Conservation (phyloP, 331 rosid species). For the Acacia concinna region DNA sequence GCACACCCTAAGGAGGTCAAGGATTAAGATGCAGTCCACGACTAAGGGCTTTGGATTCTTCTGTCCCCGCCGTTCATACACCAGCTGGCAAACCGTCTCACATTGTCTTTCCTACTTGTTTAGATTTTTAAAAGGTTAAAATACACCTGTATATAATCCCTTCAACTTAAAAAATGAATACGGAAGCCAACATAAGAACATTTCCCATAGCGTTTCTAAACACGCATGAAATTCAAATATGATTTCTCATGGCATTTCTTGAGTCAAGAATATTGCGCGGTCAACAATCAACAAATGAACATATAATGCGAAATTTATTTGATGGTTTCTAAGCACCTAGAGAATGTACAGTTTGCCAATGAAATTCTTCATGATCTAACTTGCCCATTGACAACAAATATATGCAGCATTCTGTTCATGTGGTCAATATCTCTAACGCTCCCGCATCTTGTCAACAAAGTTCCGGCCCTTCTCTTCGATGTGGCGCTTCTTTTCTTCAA, state of each 20-base stretch:
- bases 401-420: conserved; percentile 31
- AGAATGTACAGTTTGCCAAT: conserved; percentile 32
- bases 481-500: conserved; percentile 87
- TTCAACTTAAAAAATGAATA: background rate
- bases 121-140: too few relatives aligned
- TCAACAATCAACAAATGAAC: conserved; percentile 15
- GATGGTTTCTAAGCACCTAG: conserved; percentile 29
- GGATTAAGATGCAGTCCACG: background rate
- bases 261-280: conserved; percentile 11
- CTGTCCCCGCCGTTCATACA: background rate
- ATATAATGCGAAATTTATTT: conserved; percentile 27
- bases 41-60: background rate
- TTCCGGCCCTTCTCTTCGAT: conserved; percentile 71
- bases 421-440: conserved; percentile 41
- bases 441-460: conserved; percentile 89
- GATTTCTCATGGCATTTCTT: conserved; percentile 22
- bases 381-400: conserved; percentile 22
- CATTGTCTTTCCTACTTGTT: too few relatives aligned
- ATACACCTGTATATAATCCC: too few relatives aligned
- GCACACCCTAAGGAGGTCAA: too few relatives aligned
- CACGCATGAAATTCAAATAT: conserved; percentile 18
- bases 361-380: conserved; percentile 27
- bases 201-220: background rate
- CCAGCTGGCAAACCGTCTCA: too few relatives aligned
- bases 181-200: background rate